Evolutionary conservation across 2,329 filamentous ascomycete genomes (phyloP), one percentile per base, ranked within the genome.

Genomic region (Lomentospora prolificans): DNA sequence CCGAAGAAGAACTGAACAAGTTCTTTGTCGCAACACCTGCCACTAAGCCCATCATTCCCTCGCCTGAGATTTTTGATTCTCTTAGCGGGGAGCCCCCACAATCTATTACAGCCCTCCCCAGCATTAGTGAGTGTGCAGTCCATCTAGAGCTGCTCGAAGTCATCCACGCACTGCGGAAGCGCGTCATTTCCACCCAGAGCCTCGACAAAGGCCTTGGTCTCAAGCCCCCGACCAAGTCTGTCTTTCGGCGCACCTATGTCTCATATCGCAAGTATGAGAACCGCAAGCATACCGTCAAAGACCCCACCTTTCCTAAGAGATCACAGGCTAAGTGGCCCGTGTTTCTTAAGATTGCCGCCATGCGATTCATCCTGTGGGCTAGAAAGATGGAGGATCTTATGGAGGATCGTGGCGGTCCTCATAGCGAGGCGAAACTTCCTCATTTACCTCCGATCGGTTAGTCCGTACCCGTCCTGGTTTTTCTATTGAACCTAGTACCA

Each of bases 111-210:
- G n/a, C 25, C 4, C 56, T 65, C 58, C 64, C 64, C 7, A 57
- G 27, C n/a, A 36, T 56, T 1, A 58, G 58, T 10, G 60, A 64
- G 19, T 82, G 78, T 61, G 75, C 79, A 24, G 73, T 75, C 4
- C 83, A 86, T 64, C 70, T 86, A 10, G 81, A 84, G 63, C 69
- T 86, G 1, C 70, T 86, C 0, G 76, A 84, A 58, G 75, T 75
- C 5, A 73, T 86, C 53, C 75, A 78, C 39, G 72, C 76, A 36
- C 66, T 85, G n/a, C 75, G 75, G n/a, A 58, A 61, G 6, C 58
- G 55, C 0, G 57, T 67, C 1, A 41, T 66, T 2, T 53, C 58
- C 0, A 65, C 65, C 0, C 48, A 39, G 5, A 56, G 57, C 0
- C 24, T 66, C 0, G 64, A 62, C n/a, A 39, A 33, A 14, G 57